Conservation (phyloP, 2,329 filamentous ascomycete genomes). For the Calonectria ilicicola region DNA sequence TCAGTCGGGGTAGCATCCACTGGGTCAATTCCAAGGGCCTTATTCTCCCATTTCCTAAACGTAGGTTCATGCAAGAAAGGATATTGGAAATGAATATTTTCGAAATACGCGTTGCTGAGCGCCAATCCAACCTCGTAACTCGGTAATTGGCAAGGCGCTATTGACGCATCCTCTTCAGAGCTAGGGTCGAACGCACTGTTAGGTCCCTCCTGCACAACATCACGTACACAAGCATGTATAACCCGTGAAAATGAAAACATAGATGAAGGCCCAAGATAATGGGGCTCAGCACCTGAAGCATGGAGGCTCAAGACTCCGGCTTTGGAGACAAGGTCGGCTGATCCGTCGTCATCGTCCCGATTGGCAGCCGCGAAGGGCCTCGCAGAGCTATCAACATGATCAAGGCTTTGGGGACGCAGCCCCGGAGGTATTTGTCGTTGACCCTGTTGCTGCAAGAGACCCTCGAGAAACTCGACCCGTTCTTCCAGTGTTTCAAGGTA, state of each 20-base stretch:
- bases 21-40: background rate
- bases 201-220: background rate
- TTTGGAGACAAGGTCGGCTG: conserved; percentile 27
- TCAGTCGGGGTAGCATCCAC: background rate
- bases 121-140: background rate
- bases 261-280: conserved; percentile 45
- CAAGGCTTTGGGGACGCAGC: no score
- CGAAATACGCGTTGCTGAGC: conserved; percentile 19
- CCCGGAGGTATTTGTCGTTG: background rate
- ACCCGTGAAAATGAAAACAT: conserved; percentile 43
- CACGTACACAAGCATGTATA: conserved; percentile 20
- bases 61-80: conserved; percentile 25
- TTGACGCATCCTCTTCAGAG: background rate
- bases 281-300: conserved; percentile 32
- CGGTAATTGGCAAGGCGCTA: conserved; percentile 3
- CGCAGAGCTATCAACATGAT: no score
- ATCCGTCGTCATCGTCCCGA: background rate
- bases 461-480: conserved; percentile 41
- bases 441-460: background rate
- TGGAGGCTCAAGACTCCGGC: conserved; percentile 34
- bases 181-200: background rate
- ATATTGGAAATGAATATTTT: conserved; percentile 27
- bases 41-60: conserved; percentile 20
- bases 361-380: no score
- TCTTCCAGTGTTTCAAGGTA: conserved; percentile 45